Base-by-base conservation (phyloP, 257 asterid species). In the Solanum pinnatisectum region DNA sequence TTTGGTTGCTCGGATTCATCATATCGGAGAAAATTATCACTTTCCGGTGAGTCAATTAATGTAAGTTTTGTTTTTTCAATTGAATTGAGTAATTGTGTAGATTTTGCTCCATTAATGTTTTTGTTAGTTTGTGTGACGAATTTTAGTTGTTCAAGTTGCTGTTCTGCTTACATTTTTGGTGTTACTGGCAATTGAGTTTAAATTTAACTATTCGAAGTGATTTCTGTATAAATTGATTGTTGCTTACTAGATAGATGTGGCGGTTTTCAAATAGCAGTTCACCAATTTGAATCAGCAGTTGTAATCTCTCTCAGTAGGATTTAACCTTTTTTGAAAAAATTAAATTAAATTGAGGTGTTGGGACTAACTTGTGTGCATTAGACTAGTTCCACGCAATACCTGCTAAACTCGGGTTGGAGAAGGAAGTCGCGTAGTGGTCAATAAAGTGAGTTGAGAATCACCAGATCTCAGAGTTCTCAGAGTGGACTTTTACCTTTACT, bases 331-430 rank as follows among this genome's bases (percentile, higher is more conserved):
- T 36, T 36, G 8, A 36, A 36, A 5, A 36, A 36, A 36, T 36
- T 4, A 36, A 39, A 39, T 39, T 36, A 36, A 36, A 36, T 6
- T 36, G 32, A 10, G 78, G 25, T 32, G 78, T 71, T 33, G 0
- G 25, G 42, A 32, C 14, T 0, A 4, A 8, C 7, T 71, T 33
- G 25, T 56, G n/a, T 60, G 40, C n/a, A 8, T 71, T 71, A 35
- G 30, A 71, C 42, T 71, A 23, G 0, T 60, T 60, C 27, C 13
- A 23, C 0, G 30, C 10, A 30, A 23, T 3, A 1, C 70, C 1
- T 60, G 27, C 27, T 0, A 22, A 56, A 22, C 0, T 22, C 36
- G 32, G 32, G 0, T 1, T 1, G 63, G 63, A 11, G 6, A 44
- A 44, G 52, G 16, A 0, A 1, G 52, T 44, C 0, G 23, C 23